Evolutionary conservation across 305 asterid species (phyloP).

Genomic region (Stenogyne calaminthoides): DNA sequence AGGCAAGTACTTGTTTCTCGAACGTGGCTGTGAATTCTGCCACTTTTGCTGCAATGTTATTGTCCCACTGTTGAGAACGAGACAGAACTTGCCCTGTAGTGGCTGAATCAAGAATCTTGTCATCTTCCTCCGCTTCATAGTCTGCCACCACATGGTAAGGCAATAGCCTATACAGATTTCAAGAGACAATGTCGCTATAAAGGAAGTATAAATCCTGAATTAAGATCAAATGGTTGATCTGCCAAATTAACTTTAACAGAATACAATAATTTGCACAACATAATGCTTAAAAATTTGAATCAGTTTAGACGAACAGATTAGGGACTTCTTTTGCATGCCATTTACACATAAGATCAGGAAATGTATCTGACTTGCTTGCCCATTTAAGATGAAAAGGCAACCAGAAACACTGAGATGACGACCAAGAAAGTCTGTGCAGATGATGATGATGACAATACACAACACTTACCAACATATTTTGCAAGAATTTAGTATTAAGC

Average conservation of each 20-base stretch:
- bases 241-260: not conserved
- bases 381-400: not conserved
- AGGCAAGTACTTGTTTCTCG: constrained; percentile 97
- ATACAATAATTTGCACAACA: not conserved
- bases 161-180: constrained; percentile 58
- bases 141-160: constrained; percentile 99
- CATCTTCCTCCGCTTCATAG: constrained; percentile 99
- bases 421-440: not conserved
- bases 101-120: constrained; percentile 95
- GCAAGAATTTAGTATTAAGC: constrained; percentile 5
- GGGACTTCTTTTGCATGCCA: not conserved
- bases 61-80: constrained; percentile 98
- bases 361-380: not conserved
- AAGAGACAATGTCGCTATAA: not conserved
- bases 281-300: not conserved
- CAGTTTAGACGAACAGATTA: not conserved
- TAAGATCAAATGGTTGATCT: too few relatives aligned
- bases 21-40: constrained; percentile 97
- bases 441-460: not conserved
- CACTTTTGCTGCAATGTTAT: constrained; percentile 90
- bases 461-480: not conserved
- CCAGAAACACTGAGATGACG: not conserved
- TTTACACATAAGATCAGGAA: not conserved
- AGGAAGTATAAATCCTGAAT: not conserved
- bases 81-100: constrained; percentile 81